Evolutionary conservation across 129 eudicot species (phyloP), one percentile per base, ranked within the genome.

Genomic region (Centaurea solstitialis): DNA sequence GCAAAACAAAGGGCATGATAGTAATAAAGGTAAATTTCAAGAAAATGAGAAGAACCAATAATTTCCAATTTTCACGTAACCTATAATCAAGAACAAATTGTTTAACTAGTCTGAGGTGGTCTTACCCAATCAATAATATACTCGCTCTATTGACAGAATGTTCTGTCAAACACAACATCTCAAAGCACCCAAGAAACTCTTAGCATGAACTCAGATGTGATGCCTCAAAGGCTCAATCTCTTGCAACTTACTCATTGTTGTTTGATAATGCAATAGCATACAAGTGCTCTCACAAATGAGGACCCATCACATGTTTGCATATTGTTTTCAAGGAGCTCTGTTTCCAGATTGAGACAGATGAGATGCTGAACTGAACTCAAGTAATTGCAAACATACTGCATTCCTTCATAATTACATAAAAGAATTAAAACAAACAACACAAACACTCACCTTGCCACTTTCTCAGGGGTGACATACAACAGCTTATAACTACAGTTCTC

Each of bases 401-500:
- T 69, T 26, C 22, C 57, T 43, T 45, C 33, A 17, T n/a, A 68
- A 3, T 70, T 18, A 9, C 21, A n/a, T 11, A 5, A 30, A 67
- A 43, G 22, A 17, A 11, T 50, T 50, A 17, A 68, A 47, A 17
- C 11, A 72, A 82, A 62, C 45, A 77, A 20, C 74, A 82, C n/a
- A 78, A 22, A 40, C 53, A 88, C 93, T 84, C 83, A 96, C 99
- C 81, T 91, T 38, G 98, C 99, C 66, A 96, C 89, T 89, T 93
- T 96, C 85, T 96, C 99, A 2, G 99, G 99, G 77, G 99, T 96
- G 87, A 93, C 99, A 85, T 93, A 96, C 78, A 96, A 75, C 67
- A 96, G 88, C 91, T 96, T 96, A 88, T 93, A 91, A 80, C 71
- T 87, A 77, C 93, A 89, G 69, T 72, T 4, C 39, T 87, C 94